These are phyloP conservation scores for Malus hybrid DNA, from an alignment of 331 rosid species.

Conservation along the genomic window DNA sequence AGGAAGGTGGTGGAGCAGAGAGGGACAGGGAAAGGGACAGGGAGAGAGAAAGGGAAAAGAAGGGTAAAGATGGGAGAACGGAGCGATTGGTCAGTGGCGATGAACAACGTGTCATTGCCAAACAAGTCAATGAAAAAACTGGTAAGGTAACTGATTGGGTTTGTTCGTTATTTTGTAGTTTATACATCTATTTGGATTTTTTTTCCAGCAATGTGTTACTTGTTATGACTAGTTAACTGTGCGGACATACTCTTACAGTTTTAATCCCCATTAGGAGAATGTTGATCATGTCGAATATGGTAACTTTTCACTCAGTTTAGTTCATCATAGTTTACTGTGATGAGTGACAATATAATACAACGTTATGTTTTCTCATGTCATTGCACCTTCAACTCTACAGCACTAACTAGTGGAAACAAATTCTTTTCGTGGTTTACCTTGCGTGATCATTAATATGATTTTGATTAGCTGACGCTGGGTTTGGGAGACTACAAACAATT, in stretches of 20 bases:
- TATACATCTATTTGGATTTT: neutral
- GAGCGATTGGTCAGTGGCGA: conserved; percentile 56
- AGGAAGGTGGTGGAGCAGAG: conserved; percentile 39
- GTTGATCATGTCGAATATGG: neutral
- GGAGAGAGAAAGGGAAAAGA: conserved; percentile 66
- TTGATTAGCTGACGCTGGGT: no score
- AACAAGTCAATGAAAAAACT: conserved; percentile 59
- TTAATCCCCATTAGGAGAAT: neutral
- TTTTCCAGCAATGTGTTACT: neutral
- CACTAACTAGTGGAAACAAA: neutral
- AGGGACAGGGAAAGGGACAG: conserved; percentile 27
- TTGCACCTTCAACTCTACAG: neutral
- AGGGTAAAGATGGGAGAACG: conserved; percentile 53
- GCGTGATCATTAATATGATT: neutral
- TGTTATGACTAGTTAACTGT: neutral
- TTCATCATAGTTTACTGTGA: neutral
- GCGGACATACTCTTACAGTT: neutral
- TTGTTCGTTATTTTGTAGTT: conserved; percentile 2
- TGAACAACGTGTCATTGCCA: conserved; percentile 44
- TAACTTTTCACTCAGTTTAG: neutral
- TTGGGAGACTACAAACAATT: neutral
- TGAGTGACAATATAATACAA: neutral
- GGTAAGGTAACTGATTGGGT: conserved; percentile 68
- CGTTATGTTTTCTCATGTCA: neutral
- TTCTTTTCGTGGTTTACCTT: neutral